Conservation (phyloP, 2,329 filamentous ascomycete species). For the Leptodontidium sp. region DNA sequence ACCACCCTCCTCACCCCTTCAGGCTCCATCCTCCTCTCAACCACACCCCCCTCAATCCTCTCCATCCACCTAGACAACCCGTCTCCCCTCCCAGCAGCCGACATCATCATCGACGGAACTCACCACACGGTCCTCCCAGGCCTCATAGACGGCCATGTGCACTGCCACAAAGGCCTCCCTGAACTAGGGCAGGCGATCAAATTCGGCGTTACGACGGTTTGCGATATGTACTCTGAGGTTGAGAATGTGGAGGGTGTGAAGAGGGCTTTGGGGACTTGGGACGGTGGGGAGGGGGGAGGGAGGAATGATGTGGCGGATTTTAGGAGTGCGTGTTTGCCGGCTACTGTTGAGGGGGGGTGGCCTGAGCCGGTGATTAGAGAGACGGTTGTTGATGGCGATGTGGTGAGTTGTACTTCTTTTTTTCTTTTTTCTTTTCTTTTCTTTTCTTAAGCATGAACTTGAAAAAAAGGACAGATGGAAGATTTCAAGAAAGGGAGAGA, state of each 20-base stretch:
- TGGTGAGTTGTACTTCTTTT: constrained; percentile 7
- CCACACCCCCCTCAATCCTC: constrained; percentile 8
- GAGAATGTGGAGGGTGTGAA: constrained; percentile 46
- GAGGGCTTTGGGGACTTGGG: constrained; percentile 45
- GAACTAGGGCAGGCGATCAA: constrained; percentile 51
- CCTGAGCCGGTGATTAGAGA: constrained; percentile 48
- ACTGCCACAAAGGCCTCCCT: constrained; percentile 53
- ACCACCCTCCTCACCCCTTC: constrained; percentile 12
- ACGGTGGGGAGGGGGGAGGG: constrained; percentile 38
- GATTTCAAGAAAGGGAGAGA: too few relatives aligned
- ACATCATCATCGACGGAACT: constrained; percentile 51
- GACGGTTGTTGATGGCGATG: constrained; percentile 6
- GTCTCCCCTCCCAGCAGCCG: constrained; percentile 4
- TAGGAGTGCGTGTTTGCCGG: constrained; percentile 57
- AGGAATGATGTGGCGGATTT: constrained; percentile 50
- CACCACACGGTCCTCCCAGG: constrained; percentile 58
- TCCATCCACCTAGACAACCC: constrained; percentile 5
- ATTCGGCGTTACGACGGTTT: constrained; percentile 61
- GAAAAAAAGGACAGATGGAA: too few relatives aligned
- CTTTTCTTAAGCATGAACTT: too few relatives aligned
- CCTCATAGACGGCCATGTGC: constrained; percentile 59
- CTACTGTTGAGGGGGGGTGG: constrained; percentile 61
- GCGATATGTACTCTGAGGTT: constrained; percentile 56
- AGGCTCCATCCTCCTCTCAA: constrained; percentile 21
- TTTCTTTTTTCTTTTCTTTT: not conserved